These are phyloP conservation scores for Boletus calvinii DNA, from an alignment of 1,284 basidiomycete genomes.

Conservation along the genomic window DNA sequence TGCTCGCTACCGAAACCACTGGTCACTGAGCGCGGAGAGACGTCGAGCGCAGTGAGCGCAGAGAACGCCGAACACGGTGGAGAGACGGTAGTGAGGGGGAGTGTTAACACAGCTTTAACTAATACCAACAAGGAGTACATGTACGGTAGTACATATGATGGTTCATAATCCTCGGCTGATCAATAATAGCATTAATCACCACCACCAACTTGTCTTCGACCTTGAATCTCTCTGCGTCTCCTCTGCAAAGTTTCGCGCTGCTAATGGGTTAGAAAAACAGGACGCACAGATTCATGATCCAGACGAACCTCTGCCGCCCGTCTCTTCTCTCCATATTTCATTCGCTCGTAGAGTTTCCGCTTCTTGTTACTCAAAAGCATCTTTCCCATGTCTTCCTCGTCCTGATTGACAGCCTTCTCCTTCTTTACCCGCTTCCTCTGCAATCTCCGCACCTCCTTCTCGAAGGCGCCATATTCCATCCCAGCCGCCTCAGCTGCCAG, in stretches of 20 bases:
- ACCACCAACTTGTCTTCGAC: constrained; percentile 27
- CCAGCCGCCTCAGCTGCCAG: constrained; percentile 92
- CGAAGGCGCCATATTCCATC: constrained; percentile 81
- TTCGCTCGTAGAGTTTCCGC: constrained; percentile 93
- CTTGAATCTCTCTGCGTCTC: constrained; percentile 56
- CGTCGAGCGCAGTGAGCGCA: constrained; percentile 11
- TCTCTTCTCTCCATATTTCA: constrained; percentile 87
- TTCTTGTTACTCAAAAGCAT: constrained; percentile 99
- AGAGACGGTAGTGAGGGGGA: background rate
- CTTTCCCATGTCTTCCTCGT: constrained; percentile 92
- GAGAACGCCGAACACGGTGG: background rate
- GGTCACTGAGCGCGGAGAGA: background rate
- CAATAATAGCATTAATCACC: background rate
- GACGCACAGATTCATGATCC: background rate
- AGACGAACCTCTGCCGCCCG: constrained; percentile 75
- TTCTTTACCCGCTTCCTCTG: constrained; percentile 51
- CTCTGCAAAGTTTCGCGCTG: constrained; percentile 63
- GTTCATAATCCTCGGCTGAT: background rate
- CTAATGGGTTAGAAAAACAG: constrained; percentile 11
- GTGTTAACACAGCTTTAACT: constrained; percentile 18
- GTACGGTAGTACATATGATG: background rate
- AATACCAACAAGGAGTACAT: constrained; percentile 13
- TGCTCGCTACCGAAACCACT: background rate
- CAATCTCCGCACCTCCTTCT: constrained; percentile 74
- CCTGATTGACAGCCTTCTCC: constrained; percentile 33